Conservation (phyloP, 176 grass and related monocot genomes). For the Musa troglodytarum region DNA sequence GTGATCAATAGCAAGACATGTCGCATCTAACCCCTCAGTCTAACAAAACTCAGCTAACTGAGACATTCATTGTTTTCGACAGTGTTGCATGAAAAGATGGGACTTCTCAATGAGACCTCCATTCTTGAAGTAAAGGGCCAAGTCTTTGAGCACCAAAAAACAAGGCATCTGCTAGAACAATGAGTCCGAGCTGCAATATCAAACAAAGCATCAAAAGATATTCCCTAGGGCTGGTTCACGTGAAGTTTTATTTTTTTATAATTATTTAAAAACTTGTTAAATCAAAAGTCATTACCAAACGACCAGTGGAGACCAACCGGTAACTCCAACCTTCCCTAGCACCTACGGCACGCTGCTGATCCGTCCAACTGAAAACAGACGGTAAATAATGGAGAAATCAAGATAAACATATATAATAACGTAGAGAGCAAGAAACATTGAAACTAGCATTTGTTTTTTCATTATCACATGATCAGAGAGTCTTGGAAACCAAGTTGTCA, state of each 20-base stretch:
- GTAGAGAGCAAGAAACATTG: not conserved
- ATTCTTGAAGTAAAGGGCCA: conserved; percentile 63
- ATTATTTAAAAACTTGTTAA: not conserved
- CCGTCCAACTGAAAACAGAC: conserved; percentile 63
- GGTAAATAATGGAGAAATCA: not conserved
- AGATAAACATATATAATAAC: not conserved
- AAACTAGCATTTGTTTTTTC: not conserved
- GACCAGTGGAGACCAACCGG: conserved; percentile 70
- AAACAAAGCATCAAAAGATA: not conserved
- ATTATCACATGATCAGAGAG: too few species aligned
- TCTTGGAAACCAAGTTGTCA: too few species aligned
- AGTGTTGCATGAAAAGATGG: not conserved
- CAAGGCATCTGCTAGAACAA: conserved; percentile 65
- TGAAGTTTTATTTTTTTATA: not conserved
- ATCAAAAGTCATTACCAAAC: conserved; percentile 44
- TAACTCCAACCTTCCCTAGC: conserved; percentile 73
- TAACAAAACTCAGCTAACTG: too few species aligned
- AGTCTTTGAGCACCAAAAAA: conserved; percentile 71
- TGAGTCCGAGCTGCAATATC: conserved; percentile 50
- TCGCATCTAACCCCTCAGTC: too few species aligned
- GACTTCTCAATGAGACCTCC: conserved; percentile 31
- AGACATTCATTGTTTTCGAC: too few species aligned
- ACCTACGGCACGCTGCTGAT: conserved; percentile 70
- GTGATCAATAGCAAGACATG: too few species aligned
- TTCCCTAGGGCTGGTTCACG: not conserved